A percentile compares a stretch with the other conserved stretches of the same genome.
Evolutionary conservation across 83 land plant species (phyloP).

Genomic region (Picea abies): DNA sequence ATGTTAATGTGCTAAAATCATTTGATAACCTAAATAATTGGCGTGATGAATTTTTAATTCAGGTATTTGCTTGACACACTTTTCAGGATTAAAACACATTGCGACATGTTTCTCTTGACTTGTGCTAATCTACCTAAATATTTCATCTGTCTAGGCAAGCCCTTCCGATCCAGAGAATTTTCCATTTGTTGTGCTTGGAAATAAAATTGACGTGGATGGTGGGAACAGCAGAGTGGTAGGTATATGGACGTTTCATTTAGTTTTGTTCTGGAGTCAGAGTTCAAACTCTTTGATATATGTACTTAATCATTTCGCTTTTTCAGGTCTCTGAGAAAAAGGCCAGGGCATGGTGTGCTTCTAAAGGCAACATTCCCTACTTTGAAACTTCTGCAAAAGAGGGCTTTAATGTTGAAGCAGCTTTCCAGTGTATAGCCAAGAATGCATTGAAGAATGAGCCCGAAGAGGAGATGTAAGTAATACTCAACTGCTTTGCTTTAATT

Average conservation of each 20-base stretch:
- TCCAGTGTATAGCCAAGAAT: slow-evolving; percentile 77
- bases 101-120: neutral
- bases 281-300: no score
- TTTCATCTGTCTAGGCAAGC: neutral
- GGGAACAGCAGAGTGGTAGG: slow-evolving; percentile 16
- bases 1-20: no score
- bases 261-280: no score
- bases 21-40: no score
- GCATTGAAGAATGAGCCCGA: slow-evolving; percentile 74
- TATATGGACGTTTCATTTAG: no score
- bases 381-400: slow-evolving; percentile 92
- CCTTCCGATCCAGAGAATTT: neutral
- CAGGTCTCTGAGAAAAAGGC: slow-evolving; percentile 48
- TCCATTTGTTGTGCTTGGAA: slow-evolving; percentile 20
- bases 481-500: neutral
- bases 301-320: no score
- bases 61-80: slow-evolving; percentile 30
- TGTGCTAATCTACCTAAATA: no score
- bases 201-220: slow-evolving; percentile 15
- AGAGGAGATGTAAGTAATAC: slow-evolving; percentile 65
- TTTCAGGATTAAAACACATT: neutral
- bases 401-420: slow-evolving; percentile 82
- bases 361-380: slow-evolving; percentile 85
- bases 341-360: slow-evolving; percentile 65
- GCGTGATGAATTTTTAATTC: slow-evolving; percentile 39